A percentile compares a stretch with the other conserved stretches of the same genome.
Evolutionary conservation across 495 filamentous ascomycete species (phyloP).

Genomic region (Lophium mytilinum): DNA sequence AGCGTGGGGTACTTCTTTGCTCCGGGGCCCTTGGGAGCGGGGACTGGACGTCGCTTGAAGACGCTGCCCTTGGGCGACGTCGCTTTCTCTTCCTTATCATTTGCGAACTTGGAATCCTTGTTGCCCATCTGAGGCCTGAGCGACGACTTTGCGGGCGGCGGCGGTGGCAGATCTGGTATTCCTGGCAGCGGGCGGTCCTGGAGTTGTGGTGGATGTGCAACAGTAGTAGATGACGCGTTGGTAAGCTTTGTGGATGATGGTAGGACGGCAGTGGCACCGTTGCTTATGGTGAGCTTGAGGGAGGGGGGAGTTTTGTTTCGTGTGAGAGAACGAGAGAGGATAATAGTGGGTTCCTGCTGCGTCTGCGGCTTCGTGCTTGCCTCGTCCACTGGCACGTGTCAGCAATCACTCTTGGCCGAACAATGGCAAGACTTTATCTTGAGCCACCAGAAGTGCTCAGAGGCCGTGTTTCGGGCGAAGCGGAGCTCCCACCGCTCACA

Average conservation of each 20-base stretch:
- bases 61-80: constrained; percentile 3
- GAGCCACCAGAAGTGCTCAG: too few relatives aligned
- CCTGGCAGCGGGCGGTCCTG: constrained; percentile 6
- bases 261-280: constrained; percentile 22
- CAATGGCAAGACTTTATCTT: too few relatives aligned
- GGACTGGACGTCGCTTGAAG: not conserved
- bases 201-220: not conserved
- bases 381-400: not conserved
- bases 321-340: constrained; percentile 14
- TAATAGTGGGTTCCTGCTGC: constrained; percentile 9
- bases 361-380: not conserved
- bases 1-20: not conserved
- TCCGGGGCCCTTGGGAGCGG: not conserved
- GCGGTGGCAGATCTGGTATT: constrained; percentile 10
- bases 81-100: not conserved
- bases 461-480: too few relatives aligned
- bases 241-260: constrained; percentile 2
- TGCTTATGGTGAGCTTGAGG: constrained; percentile 21
- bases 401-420: too few relatives aligned
- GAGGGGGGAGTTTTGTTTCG: constrained; percentile 18
- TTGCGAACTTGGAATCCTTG: not conserved
- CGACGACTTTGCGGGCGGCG: constrained; percentile 20
- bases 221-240: not conserved
- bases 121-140: constrained; percentile 12
- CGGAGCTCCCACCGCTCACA: too few relatives aligned